Percentiles rank a stretch among this genome's conserved stretches.
Conservation (phyloP, 441 rosid species). For the Populus hybrid region DNA sequence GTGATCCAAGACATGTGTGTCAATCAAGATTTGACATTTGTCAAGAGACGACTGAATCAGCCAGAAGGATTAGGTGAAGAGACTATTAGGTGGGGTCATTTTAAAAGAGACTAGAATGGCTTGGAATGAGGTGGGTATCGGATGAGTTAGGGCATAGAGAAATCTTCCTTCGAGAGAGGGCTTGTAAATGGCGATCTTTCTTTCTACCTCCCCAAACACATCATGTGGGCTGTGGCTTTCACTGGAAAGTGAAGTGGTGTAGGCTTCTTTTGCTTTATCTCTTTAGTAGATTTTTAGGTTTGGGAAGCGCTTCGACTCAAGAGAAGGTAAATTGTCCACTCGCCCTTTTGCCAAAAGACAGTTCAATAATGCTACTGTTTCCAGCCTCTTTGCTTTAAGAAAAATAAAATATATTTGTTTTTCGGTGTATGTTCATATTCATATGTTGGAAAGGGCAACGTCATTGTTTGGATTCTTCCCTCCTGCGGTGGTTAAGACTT, state of each 20-base stretch:
- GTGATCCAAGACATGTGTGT: conserved; percentile 22
- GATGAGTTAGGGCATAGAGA: conserved; percentile 16
- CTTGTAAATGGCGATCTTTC: conserved; percentile 23
- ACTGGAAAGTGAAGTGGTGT: conserved; percentile 53
- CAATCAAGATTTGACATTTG: conserved; percentile 32
- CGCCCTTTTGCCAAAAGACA: background rate
- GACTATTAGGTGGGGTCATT: conserved; percentile 21
- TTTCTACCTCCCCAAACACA: conserved; percentile 56
- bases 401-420: background rate
- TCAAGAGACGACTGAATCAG: conserved; percentile 2
- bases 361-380: background rate
- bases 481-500: background rate
- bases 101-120: background rate
- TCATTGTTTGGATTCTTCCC: background rate
- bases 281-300: conserved; percentile 19
- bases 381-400: background rate
- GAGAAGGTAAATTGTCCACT: conserved; percentile 8
- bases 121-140: background rate
- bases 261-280: conserved; percentile 23
- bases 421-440: background rate
- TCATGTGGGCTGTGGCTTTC: conserved; percentile 72
- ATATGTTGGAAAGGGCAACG: background rate
- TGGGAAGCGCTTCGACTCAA: conserved; percentile 18
- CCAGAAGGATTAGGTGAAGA: conserved; percentile 20
- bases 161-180: conserved; percentile 34